Base-by-base conservation (phyloP, 148 eudicot genomes). In the Persicaria tinctoria region DNA sequence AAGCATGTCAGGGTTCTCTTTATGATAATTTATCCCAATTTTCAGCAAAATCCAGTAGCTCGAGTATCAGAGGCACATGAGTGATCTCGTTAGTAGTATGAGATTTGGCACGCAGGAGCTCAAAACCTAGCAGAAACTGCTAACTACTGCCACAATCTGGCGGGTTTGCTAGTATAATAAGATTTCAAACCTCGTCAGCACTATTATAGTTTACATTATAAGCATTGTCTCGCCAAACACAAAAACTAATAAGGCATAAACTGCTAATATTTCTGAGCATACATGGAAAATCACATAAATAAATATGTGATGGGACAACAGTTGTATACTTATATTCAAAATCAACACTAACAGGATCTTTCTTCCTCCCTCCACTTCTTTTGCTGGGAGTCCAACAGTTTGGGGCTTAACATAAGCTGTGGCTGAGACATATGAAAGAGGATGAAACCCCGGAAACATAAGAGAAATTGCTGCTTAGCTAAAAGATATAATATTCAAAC, bases 241-340 rank as follows among this genome's bases (percentile, higher is more conserved):
- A 32, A 20, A 20, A 20, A 20, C 23, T 20, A 60, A 6, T 60
- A 60, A 60, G 64, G 38, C 64, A 20, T 11, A 18, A 6, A 59
- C 64, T 59, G 60, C 60, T 57, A 1, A 57, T 18, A 57, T 57
- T 57, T 57, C 63, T 17, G 63, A 8, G 57, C 46, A 74, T 9
- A 20, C 49, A 48, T n/a, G 63, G 46, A 8, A 55, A 48, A 73
- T 49, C 56, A 64, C 84, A 41, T 87, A 91, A 93, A 63, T 78
- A 27, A 78, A 51, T 50, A 80, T 79, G 20, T 82, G 70, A 51
- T 16, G 23, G 7, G 59, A n/a, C n/a, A 20, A 55, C 16, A 16
- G 18, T 4, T n/a, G 17, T 55, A 55, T 55, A 17, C 20, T 4
- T n/a, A 7, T 55, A 55, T 55, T 20, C 20, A 0, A 5, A 55